These are phyloP conservation scores for Sphagnum contortum DNA, from an alignment of 225 moss, liverwort and hornwort genomes.

Conservation along the genomic window DNA sequence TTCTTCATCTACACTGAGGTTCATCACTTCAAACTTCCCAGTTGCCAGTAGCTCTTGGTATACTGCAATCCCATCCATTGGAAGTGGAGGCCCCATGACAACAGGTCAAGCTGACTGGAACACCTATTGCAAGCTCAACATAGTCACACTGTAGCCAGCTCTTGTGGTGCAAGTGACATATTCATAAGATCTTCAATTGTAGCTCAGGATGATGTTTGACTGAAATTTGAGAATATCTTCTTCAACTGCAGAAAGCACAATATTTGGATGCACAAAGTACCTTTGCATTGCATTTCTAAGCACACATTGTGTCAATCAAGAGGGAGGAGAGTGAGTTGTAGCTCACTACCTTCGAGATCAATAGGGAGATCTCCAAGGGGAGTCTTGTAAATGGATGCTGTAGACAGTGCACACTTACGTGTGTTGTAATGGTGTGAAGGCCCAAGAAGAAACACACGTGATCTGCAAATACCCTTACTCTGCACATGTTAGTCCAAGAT, in stretches of 20 bases:
- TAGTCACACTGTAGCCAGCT: no score
- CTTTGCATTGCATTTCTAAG: no score
- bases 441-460: conserved; percentile 80
- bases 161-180: no score
- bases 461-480: conserved; percentile 37
- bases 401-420: conserved; percentile 80
- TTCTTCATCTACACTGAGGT: conserved; percentile 78
- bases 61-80: conserved; percentile 35
- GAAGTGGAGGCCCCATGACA: not conserved
- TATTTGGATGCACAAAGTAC: no score
- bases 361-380: conserved; percentile 87
- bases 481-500: conserved; percentile 6
- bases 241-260: no score
- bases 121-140: no score
- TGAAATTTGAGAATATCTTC: no score
- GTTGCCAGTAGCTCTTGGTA: conserved; percentile 82
- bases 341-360: conserved; percentile 61
- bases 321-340: no score
- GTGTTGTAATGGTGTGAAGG: conserved; percentile 90
- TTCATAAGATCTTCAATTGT: no score
- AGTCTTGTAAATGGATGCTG: conserved; percentile 68
- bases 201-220: no score
- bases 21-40: conserved; percentile 83
- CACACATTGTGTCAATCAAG: no score
- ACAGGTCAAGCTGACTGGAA: no score